phyloP scores from a whole-genome alignment of 768 basidiomycete genomes.

The Phanerochaete sordida region DNA sequence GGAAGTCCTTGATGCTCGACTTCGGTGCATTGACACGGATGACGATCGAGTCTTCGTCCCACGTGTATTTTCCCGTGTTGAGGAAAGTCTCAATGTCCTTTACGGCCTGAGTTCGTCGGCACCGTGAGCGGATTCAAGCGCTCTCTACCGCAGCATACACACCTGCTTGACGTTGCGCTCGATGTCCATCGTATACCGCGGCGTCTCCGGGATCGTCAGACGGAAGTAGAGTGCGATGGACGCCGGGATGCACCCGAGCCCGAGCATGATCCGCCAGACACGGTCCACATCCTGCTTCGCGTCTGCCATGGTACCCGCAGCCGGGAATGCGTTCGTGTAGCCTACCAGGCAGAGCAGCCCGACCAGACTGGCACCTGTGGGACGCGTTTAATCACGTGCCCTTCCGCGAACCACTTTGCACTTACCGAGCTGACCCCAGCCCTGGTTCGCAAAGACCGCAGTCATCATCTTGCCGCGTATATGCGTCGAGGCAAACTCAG shows the following conservation, averaged over 20 bases:
- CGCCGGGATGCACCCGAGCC: slow-evolving; percentile 81
- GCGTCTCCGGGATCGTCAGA: slow-evolving; percentile 89
- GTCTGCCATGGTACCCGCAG: slow-evolving; percentile 8
- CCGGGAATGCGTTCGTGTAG: slow-evolving; percentile 46
- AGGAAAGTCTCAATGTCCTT: slow-evolving; percentile 72
- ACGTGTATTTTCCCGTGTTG: slow-evolving; percentile 39
- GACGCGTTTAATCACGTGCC: neutral
- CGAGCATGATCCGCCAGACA: slow-evolving; percentile 86
- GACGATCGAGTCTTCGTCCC: slow-evolving; percentile 53
- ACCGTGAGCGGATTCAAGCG: neutral
- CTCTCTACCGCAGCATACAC: neutral
- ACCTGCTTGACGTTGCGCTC: slow-evolving; percentile 72
- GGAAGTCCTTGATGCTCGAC: slow-evolving; percentile 71
- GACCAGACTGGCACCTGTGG: slow-evolving; percentile 36
- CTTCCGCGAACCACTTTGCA: too few species aligned
- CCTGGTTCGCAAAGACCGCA: slow-evolving; percentile 81
- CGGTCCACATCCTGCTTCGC: slow-evolving; percentile 57
- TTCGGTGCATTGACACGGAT: slow-evolving; percentile 49
- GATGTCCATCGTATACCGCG: slow-evolving; percentile 90
- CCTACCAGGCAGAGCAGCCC: slow-evolving; percentile 60
- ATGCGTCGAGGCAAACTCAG: slow-evolving; percentile 79
- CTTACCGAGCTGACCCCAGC: slow-evolving; percentile 81
- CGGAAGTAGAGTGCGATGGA: slow-evolving; percentile 86
- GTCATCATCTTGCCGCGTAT: slow-evolving; percentile 86
- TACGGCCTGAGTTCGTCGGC: slow-evolving; percentile 35